Evolutionary conservation across 2,329 filamentous ascomycete species (phyloP).

Genomic region (Ascochyta viciae-villosae): DNA sequence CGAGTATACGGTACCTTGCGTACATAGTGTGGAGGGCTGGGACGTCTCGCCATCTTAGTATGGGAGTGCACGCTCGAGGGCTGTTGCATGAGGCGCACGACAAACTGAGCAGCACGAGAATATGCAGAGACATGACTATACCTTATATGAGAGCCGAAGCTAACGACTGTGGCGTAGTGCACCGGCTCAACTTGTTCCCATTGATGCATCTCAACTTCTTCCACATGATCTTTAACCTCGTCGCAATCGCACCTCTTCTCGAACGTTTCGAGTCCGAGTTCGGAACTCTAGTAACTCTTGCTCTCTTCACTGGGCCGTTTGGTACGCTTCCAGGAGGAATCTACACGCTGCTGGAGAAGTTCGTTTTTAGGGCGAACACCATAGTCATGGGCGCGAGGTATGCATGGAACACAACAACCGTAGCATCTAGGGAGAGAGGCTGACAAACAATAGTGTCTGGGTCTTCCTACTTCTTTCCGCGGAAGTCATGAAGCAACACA

Average conservation of each 20-base stretch:
- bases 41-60: background rate
- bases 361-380: constrained; percentile 74
- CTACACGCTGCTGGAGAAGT: constrained; percentile 81
- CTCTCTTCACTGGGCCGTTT: constrained; percentile 81
- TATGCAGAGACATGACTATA: background rate
- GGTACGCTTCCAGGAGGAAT: constrained; percentile 74
- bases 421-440: background rate
- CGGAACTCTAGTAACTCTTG: constrained; percentile 85
- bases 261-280: constrained; percentile 94
- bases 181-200: constrained; percentile 91
- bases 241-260: constrained; percentile 84
- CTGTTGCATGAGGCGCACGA: background rate
- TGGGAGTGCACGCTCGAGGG: background rate
- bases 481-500: constrained; percentile 86
- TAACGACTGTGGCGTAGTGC: constrained; percentile 65
- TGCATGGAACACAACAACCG: constrained; percentile 23
- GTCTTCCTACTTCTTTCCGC: constrained; percentile 85
- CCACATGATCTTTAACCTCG: constrained; percentile 79
- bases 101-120: background rate
- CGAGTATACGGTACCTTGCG: background rate
- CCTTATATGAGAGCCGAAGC: constrained; percentile 3
- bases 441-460: constrained; percentile 73
- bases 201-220: constrained; percentile 83
- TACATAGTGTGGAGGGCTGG: background rate
- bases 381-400: constrained; percentile 84